phyloP scores from a whole-genome alignment of 805 yeast genomes.

The Tetrapisispora nanseiensis region DNA sequence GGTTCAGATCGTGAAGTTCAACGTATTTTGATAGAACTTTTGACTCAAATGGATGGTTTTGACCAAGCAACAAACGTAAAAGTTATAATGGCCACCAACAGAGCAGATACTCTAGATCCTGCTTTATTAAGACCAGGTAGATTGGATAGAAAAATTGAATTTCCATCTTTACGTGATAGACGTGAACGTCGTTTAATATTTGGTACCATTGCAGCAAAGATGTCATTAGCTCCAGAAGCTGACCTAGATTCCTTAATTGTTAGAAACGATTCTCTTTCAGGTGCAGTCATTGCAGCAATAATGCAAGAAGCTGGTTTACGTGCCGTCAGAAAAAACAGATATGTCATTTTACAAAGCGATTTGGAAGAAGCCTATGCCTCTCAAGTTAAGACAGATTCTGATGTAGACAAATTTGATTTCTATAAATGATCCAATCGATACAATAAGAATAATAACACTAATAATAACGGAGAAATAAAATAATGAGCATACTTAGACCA shows the following conservation, averaged over 20 bases:
- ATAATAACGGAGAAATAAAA: not conserved
- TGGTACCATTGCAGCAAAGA: slow-evolving; percentile 89
- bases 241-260: slow-evolving; percentile 90
- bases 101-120: slow-evolving; percentile 99
- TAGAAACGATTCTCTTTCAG: slow-evolving; percentile 94
- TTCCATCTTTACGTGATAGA: slow-evolving; percentile 91
- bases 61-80: slow-evolving; percentile 93
- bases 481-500: not conserved
- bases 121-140: slow-evolving; percentile 98
- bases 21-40: slow-evolving; percentile 87
- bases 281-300: slow-evolving; percentile 96
- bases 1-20: slow-evolving; percentile 99
- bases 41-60: slow-evolving; percentile 99
- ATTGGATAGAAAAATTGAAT: slow-evolving; percentile 94
- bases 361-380: slow-evolving; percentile 95
- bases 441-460: too few species aligned
- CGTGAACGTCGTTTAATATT: slow-evolving; percentile 96
- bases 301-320: slow-evolving; percentile 99
- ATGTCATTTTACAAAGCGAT: slow-evolving; percentile 91
- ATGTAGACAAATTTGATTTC: slow-evolving; percentile 95
- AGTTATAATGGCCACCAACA: slow-evolving; percentile 98
- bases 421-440: slow-evolving; percentile 36
- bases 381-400: slow-evolving; percentile 92
- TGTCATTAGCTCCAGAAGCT: slow-evolving; percentile 96
- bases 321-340: slow-evolving; percentile 96